Evolutionary conservation across 768 basidiomycete species (phyloP).

Genomic region (Clitopilus passeckerianus): DNA sequence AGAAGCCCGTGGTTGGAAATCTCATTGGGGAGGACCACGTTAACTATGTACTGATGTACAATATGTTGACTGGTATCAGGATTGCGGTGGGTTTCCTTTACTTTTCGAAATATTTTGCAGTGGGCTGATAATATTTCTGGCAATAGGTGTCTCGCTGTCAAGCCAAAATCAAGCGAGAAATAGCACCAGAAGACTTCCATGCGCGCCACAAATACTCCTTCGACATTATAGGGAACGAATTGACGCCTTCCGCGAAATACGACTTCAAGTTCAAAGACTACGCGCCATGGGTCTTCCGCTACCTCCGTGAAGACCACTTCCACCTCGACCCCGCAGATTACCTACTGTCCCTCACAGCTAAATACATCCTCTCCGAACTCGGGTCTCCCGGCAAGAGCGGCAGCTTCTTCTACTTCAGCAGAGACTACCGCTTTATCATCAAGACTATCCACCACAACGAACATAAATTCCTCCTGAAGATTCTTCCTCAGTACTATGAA

Average conservation of each 20-base stretch:
- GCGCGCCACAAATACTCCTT: constrained; percentile 95
- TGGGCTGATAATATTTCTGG: constrained; percentile 7
- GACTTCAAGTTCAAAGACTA: constrained; percentile 99
- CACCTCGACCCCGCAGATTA: constrained; percentile 97
- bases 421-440: constrained; percentile 99
- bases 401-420: constrained; percentile 98
- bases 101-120: constrained; percentile 3
- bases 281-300: constrained; percentile 96
- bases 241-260: constrained; percentile 96
- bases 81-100: constrained; percentile 63
- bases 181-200: constrained; percentile 83
- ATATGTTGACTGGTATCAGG: constrained; percentile 98
- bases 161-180: constrained; percentile 84
- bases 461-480: constrained; percentile 86
- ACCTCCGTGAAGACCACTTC: constrained; percentile 91
- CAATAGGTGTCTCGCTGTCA: constrained; percentile 89
- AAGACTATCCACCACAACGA: constrained; percentile 96
- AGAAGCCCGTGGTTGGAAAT: constrained; percentile 82
- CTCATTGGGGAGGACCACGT: constrained; percentile 97
- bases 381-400: constrained; percentile 98
- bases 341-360: constrained; percentile 90
- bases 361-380: constrained; percentile 96
- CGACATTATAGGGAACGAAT: constrained; percentile 96
- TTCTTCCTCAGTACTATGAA: constrained; percentile 78
- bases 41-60: constrained; percentile 99